A percentile compares a stretch with the other conserved stretches of the same genome.
Conservation (phyloP, 148 eudicot genomes). For the Camellia granthamiana region DNA sequence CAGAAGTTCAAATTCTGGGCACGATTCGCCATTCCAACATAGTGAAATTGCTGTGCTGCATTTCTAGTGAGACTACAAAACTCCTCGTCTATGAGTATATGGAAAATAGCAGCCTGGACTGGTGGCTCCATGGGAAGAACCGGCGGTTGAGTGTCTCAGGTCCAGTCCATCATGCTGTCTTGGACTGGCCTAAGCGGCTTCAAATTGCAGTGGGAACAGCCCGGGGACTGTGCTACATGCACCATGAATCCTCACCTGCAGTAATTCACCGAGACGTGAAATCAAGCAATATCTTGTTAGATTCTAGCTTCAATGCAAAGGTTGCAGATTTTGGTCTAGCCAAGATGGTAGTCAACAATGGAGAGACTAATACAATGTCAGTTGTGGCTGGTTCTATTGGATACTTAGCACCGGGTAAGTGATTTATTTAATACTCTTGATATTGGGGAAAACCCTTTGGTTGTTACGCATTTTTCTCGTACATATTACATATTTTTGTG, state of each 20-base stretch:
- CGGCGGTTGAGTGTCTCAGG: too few species aligned
- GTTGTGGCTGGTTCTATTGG: constrained; percentile 36
- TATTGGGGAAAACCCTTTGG: background rate
- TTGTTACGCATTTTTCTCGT: too few species aligned
- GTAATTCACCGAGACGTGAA: constrained; percentile 37
- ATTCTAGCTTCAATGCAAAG: constrained; percentile 28
- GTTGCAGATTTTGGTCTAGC: constrained; percentile 42
- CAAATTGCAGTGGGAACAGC: constrained; percentile 37
- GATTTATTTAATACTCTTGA: background rate
- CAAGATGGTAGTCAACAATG: constrained; percentile 27
- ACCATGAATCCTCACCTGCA: constrained; percentile 34
- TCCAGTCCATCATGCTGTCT: too few species aligned
- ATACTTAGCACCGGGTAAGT: constrained; percentile 38
- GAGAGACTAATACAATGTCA: constrained; percentile 29
- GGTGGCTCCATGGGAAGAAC: constrained; percentile 25
- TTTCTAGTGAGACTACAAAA: constrained; percentile 11
- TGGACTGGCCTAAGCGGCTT: constrained; percentile 35
- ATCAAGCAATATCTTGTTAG: constrained; percentile 38
- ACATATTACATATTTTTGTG: too few species aligned
- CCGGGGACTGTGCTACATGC: constrained; percentile 38
- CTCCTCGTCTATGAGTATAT: constrained; percentile 17
- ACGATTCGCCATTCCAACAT: constrained; percentile 10
- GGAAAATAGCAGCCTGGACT: constrained; percentile 14
- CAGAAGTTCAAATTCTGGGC: constrained; percentile 3
- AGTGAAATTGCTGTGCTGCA: constrained; percentile 8